phyloP scores from a whole-genome alignment of 1,284 basidiomycete species.

The Malassezia cuniculi region DNA sequence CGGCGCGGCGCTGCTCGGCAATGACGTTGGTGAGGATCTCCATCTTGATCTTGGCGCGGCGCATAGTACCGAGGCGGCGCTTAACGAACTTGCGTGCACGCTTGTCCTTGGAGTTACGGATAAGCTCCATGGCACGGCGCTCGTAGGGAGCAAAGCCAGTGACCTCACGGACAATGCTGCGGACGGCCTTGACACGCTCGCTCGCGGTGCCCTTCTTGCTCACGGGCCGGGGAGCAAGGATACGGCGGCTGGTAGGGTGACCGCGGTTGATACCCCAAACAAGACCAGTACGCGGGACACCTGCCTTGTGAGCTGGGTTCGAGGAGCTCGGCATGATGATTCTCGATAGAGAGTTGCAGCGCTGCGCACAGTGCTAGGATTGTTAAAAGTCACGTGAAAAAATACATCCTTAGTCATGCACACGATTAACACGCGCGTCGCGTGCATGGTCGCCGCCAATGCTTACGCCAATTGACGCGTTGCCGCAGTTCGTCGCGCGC shows the following conservation, averaged over 20 bases:
- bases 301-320: conserved; percentile 43
- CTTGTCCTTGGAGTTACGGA: conserved; percentile 80
- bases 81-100: conserved; percentile 45
- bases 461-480: conserved; percentile 13
- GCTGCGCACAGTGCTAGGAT: neutral
- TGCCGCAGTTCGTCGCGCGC: conserved; percentile 14
- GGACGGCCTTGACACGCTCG: conserved; percentile 49
- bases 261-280: conserved; percentile 84
- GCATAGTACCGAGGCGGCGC: conserved; percentile 40
- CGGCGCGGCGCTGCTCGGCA: conserved; percentile 41
- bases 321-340: conserved; percentile 38
- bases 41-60: conserved; percentile 44
- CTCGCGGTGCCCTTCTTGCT: conserved; percentile 76
- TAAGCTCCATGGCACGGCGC: conserved; percentile 92
- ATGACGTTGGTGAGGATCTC: conserved; percentile 39
- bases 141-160: conserved; percentile 98
- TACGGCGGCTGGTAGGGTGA: conserved; percentile 76
- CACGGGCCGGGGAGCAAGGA: conserved; percentile 65
- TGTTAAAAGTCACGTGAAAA: conserved; percentile 10
- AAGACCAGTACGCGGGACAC: conserved; percentile 48
- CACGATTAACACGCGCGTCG: neutral
- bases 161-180: conserved; percentile 43
- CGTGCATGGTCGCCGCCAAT: conserved; percentile 1
- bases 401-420: conserved; percentile 10
- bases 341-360: conserved; percentile 15